phyloP scores from a whole-genome alignment of 805 yeast species.

The Grigorovia yakushimaensis region DNA sequence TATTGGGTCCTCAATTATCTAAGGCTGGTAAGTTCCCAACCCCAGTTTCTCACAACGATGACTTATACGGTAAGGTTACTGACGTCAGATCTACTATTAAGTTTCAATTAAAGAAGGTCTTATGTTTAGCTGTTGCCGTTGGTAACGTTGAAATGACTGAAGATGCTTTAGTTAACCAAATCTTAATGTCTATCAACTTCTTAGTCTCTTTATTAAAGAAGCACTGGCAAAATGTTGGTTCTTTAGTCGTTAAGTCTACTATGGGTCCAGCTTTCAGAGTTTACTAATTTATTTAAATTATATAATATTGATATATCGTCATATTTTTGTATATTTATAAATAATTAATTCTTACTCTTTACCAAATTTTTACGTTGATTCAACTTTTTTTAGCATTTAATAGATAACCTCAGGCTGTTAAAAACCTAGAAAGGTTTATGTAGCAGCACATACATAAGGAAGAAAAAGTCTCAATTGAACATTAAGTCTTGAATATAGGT shows the following conservation, averaged over 20 bases:
- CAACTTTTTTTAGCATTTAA: too few relatives aligned
- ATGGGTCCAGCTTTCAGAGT: conserved; percentile 99
- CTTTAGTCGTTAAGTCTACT: conserved; percentile 96
- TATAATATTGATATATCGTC: not conserved
- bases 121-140: conserved; percentile 98
- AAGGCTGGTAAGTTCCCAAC: conserved; percentile 99
- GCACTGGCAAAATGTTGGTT: conserved; percentile 99
- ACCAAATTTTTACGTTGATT: not conserved
- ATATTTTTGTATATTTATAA: not conserved
- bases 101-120: conserved; percentile 99
- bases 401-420: too few relatives aligned
- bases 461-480: too few relatives aligned
- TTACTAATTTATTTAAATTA: conserved; percentile 50
- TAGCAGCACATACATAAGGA: too few relatives aligned
- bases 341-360: not conserved
- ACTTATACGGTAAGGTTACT: conserved; percentile 86
- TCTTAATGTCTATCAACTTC: conserved; percentile 98
- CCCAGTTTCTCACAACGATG: conserved; percentile 99
- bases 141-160: conserved; percentile 99
- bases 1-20: conserved; percentile 99
- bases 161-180: conserved; percentile 92
- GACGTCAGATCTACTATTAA: conserved; percentile 99
- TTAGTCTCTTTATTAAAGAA: conserved; percentile 98
- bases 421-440: too few relatives aligned
- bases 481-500: too few relatives aligned